Evolutionary conservation across 2,329 filamentous ascomycete genomes (phyloP).

Genomic region (Raffaelea albimanens): DNA sequence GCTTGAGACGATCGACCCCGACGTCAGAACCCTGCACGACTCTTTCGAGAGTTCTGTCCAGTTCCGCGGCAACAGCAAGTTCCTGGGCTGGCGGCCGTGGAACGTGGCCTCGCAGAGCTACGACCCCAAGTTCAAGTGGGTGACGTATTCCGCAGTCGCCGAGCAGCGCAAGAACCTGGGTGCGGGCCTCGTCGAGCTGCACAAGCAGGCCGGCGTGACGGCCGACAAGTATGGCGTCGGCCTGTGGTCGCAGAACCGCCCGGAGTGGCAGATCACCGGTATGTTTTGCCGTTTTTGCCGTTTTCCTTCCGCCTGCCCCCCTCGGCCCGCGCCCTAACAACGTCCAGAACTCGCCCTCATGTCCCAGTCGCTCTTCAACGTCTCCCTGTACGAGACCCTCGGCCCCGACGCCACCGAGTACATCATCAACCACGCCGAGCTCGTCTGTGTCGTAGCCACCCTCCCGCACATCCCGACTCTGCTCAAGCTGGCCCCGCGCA

Average conservation of each 20-base stretch:
- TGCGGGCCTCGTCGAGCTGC: conserved; percentile 73
- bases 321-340: not conserved
- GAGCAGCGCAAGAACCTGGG: conserved; percentile 76
- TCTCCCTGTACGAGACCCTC: conserved; percentile 94
- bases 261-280: conserved; percentile 82
- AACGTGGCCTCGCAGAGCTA: conserved; percentile 64
- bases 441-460: conserved; percentile 68
- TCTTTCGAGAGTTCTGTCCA: conserved; percentile 63
- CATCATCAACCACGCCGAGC: conserved; percentile 83
- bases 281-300: conserved; percentile 1
- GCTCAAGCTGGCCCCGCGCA: conserved; percentile 65
- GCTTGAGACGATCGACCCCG: conserved; percentile 62
- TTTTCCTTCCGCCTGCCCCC: not conserved
- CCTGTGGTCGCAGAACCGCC: conserved; percentile 78
- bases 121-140: conserved; percentile 68
- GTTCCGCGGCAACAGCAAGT: conserved; percentile 56
- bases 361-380: conserved; percentile 79
- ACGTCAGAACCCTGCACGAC: conserved; percentile 65
- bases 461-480: conserved; percentile 73
- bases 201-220: conserved; percentile 60
- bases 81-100: conserved; percentile 74
- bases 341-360: conserved; percentile 68
- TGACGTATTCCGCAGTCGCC: conserved; percentile 72
- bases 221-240: conserved; percentile 64
- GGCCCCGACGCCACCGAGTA: conserved; percentile 87